A percentile compares a stretch with the other conserved stretches of the same genome.
phyloP scores from a whole-genome alignment of 2,329 filamentous ascomycete species.

The Xylariaceae sp. region DNA sequence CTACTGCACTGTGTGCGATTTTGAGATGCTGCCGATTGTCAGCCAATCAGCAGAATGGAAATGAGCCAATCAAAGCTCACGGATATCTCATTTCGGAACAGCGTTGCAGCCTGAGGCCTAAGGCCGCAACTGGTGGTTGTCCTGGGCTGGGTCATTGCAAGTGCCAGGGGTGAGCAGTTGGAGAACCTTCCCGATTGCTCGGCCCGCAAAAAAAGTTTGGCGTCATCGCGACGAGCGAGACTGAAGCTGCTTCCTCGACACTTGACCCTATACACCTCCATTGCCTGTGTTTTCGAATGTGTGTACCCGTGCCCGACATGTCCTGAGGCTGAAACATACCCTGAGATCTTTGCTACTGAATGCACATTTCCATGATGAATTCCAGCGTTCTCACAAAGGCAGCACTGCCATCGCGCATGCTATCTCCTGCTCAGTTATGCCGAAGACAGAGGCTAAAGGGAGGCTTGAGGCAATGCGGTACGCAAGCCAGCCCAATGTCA shows the following conservation, averaged over 20 bases:
- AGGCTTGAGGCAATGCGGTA: slow-evolving; percentile 32
- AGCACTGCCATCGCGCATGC: slow-evolving; percentile 39
- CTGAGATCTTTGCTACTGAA: background rate
- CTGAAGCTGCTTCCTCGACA: background rate
- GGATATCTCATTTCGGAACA: too few relatives aligned
- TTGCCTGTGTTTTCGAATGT: too few relatives aligned
- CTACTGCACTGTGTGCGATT: too few relatives aligned
- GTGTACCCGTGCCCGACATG: background rate
- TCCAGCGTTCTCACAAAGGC: slow-evolving; percentile 43
- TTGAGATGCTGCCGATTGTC: too few relatives aligned
- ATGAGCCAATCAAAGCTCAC: too few relatives aligned
- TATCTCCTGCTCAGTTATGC: slow-evolving; percentile 39
- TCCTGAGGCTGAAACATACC: background rate
- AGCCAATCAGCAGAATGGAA: too few relatives aligned
- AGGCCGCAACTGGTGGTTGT: too few relatives aligned
- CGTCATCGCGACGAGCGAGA: slow-evolving; percentile 21
- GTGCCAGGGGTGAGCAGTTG: slow-evolving; percentile 3
- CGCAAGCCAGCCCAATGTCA: slow-evolving; percentile 19
- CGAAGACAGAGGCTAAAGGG: slow-evolving; percentile 36
- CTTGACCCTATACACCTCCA: background rate
- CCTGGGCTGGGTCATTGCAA: too few relatives aligned
- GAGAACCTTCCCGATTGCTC: slow-evolving; percentile 25
- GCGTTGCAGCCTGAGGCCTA: background rate
- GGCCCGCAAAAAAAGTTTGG: slow-evolving; percentile 24
- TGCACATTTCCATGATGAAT: slow-evolving; percentile 37